Conservation (phyloP, 1,284 basidiomycete species). For the Ustilago nuda region DNA sequence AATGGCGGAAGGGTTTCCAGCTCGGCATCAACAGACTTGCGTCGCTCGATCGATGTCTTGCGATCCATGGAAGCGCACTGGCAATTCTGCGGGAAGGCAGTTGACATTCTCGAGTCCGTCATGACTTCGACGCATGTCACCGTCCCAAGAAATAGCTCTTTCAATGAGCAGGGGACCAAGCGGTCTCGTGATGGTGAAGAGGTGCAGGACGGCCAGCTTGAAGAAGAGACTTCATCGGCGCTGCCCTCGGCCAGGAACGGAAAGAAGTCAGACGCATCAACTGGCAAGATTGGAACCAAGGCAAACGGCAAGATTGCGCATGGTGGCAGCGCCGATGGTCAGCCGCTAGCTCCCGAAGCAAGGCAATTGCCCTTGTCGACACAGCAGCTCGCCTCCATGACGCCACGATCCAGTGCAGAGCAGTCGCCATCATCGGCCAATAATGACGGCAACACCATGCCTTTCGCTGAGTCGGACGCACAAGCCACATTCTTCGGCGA, state of each 20-base stretch:
- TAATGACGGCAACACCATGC: neutral
- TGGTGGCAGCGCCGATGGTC: constrained; percentile 10
- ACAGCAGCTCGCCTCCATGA: constrained; percentile 38
- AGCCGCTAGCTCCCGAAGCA: constrained; percentile 31
- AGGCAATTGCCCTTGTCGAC: constrained; percentile 45
- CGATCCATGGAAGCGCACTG: constrained; percentile 50
- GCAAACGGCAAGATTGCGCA: constrained; percentile 10
- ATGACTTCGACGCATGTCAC: constrained; percentile 43
- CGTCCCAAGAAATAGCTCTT: constrained; percentile 15
- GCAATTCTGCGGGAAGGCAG: constrained; percentile 50
- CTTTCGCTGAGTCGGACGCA: neutral
- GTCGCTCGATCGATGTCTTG: constrained; percentile 54
- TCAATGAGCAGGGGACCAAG: constrained; percentile 44
- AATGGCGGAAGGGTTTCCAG: constrained; percentile 52
- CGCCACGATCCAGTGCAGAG: constrained; percentile 25
- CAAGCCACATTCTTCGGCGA: constrained; percentile 12
- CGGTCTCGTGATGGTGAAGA: constrained; percentile 28
- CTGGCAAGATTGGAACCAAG: neutral
- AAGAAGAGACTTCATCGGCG: constrained; percentile 2
- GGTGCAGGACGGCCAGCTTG: constrained; percentile 13
- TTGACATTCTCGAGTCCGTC: constrained; percentile 49
- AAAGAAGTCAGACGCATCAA: neutral
- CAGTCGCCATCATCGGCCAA: constrained; percentile 32
- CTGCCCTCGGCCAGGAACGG: neutral
- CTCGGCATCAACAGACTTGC: constrained; percentile 53